Percentiles rank a stretch among this genome's conserved stretches.
Evolutionary conservation across 2,329 filamentous ascomycete genomes (phyloP).

Genomic region (Simplicillium aogashimaense): DNA sequence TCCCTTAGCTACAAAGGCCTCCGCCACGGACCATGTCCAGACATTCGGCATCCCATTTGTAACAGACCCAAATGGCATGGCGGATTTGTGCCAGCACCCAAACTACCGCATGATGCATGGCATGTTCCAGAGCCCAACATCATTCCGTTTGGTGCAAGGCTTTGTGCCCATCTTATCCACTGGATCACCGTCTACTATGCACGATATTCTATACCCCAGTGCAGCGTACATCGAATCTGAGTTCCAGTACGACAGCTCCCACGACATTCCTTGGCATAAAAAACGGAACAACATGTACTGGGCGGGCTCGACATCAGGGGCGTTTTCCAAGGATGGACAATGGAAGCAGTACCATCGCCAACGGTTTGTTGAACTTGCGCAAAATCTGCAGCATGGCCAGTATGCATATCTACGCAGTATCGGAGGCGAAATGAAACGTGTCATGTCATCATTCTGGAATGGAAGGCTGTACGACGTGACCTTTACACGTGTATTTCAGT

Average conservation of each 20-base stretch:
- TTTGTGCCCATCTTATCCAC: constrained; percentile 36
- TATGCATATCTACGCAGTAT: constrained; percentile 22
- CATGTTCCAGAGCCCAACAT: constrained; percentile 30
- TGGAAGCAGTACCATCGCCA: constrained; percentile 39
- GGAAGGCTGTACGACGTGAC: constrained; percentile 29
- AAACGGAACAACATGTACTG: constrained; percentile 46
- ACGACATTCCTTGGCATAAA: constrained; percentile 35
- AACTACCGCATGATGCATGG: constrained; percentile 34
- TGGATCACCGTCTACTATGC: constrained; percentile 33
- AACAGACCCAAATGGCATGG: constrained; percentile 12
- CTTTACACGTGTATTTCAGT: constrained; percentile 37
- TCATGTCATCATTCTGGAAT: constrained; percentile 22
- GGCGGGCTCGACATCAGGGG: constrained; percentile 46
- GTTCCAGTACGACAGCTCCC: constrained; percentile 26
- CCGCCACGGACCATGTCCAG: constrained; percentile 4
- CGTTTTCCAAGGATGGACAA: constrained; percentile 18
- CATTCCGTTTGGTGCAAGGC: constrained; percentile 27
- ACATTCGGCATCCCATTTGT: constrained; percentile 26
- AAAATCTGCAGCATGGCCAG: constrained; percentile 16
- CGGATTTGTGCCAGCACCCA: constrained; percentile 32
- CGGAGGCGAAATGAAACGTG: constrained; percentile 8
- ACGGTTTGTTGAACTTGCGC: constrained; percentile 27
- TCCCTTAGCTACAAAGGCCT: neutral
- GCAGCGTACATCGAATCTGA: constrained; percentile 34
- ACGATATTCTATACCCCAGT: constrained; percentile 41